Percentiles rank a stretch among this genome's conserved stretches.
Conservation (phyloP, 2,329 filamentous ascomycete genomes). For the Amphichorda felina region DNA sequence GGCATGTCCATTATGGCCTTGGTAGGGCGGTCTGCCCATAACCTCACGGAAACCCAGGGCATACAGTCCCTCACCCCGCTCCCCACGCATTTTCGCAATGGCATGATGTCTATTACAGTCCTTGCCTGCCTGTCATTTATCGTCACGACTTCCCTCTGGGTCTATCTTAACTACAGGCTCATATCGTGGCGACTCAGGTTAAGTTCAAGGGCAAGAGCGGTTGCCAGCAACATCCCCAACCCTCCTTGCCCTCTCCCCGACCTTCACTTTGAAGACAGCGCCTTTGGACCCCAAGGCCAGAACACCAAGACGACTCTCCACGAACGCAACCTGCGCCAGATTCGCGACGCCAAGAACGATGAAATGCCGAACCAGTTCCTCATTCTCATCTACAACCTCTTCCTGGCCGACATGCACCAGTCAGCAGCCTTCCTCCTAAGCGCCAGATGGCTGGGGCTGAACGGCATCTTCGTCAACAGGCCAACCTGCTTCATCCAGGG, state of each 20-base stretch:
- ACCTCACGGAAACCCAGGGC: constrained; percentile 1
- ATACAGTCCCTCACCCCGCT: constrained; percentile 1
- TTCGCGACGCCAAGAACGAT: background rate
- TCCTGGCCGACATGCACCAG: constrained; percentile 58
- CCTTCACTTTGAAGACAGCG: background rate
- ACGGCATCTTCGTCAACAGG: constrained; percentile 41
- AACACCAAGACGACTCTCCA: background rate
- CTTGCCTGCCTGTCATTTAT: background rate
- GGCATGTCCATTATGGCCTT: background rate
- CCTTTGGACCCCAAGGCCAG: too few species aligned
- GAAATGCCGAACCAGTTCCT: constrained; percentile 51
- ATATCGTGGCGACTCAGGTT: background rate
- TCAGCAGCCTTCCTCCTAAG: constrained; percentile 52
- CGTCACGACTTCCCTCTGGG: background rate
- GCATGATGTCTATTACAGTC: background rate
- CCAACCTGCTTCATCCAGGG: constrained; percentile 51
- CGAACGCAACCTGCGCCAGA: background rate
- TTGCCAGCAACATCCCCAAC: constrained; percentile 1
- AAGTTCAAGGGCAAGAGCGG: background rate
- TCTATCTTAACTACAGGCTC: constrained; percentile 3
- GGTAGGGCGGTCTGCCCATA: background rate
- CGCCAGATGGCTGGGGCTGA: constrained; percentile 40
- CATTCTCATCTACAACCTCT: constrained; percentile 56
- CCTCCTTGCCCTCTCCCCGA: background rate
- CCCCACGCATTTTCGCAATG: background rate